Percentiles rank a stretch among this genome's conserved stretches.
Evolutionary conservation across 176 grass and related monocot species (phyloP).

Genomic region (Avena eriantha): DNA sequence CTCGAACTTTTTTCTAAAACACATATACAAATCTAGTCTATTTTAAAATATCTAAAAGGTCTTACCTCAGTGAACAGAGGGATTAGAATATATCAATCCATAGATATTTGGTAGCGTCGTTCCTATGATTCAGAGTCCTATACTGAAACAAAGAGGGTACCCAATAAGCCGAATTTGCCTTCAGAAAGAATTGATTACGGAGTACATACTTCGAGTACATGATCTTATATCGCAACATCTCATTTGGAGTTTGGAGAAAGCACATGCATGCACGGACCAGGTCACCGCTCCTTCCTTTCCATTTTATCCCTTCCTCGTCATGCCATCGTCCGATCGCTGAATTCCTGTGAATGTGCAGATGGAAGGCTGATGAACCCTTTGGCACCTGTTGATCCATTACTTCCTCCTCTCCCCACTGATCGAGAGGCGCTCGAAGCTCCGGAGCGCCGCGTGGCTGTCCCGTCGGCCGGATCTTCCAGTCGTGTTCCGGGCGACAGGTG

Average conservation of each 20-base stretch:
- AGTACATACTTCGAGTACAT: neutral
- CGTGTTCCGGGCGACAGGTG: slow-evolving; percentile 37
- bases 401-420: slow-evolving; percentile 77
- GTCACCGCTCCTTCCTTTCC: neutral
- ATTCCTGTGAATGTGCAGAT: neutral
- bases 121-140: neutral
- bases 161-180: neutral
- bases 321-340: neutral
- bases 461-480: slow-evolving; percentile 25
- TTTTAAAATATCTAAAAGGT: too few species aligned
- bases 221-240: slow-evolving; percentile 9
- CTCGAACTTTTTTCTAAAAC: neutral
- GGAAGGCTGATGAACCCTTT: neutral
- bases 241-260: slow-evolving; percentile 3
- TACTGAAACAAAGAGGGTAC: neutral
- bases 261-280: slow-evolving; percentile 8
- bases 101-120: neutral
- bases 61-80: too few species aligned
- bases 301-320: neutral
- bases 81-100: neutral
- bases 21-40: neutral
- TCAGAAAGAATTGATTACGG: slow-evolving; percentile 1
- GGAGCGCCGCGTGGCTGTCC: slow-evolving; percentile 49
- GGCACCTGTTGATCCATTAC: slow-evolving; percentile 40
- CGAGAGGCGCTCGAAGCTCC: slow-evolving; percentile 76